Base-by-base conservation (phyloP, 1,284 basidiomycete genomes). In the Hymenochaete sp. region DNA sequence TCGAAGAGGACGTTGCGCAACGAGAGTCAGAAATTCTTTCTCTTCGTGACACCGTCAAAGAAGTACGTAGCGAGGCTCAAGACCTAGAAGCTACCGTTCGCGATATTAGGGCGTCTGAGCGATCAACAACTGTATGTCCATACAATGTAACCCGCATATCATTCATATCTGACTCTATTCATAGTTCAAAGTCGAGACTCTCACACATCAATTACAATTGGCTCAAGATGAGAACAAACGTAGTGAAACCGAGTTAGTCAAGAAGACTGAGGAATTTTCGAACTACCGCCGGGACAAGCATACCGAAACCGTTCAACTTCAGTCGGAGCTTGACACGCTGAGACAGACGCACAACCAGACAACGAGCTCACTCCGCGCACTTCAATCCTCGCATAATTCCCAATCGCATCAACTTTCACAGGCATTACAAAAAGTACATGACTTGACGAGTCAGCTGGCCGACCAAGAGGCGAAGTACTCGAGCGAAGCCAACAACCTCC, bases 141-240 rank as follows among this genome's bases (percentile, higher is more conserved):
- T 46, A 32, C 26, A 3, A 14, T 32, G 22, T n/a, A 21, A 22
- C 47, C 41, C 19, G 21, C 14, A n/a, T 28, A 10, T 32, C 32
- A 27, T 26, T 28, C 10, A 18, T 14, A n/a, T 38, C 44, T 42
- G 28, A 43, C 22, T 44, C 39, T 33, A 16, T 45, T 55, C 16
- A 5, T n/a, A 89, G 82, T 91, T 87, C 70, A 87, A 82, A 62
- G 56, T 87, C 48, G 85, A 90, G 46, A 76, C 86, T 0, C 69
- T 87, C 2, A 70, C 77, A 3, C 87, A 92, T 64, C 85, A 92
- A 65, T 67, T 91, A 4, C 62, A 78, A 47, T 75, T 92, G 1
- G 68, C 82, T 3, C 77, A 78, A 60, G 70, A 76, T 1, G 87
- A 92, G 59, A 70, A 72, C 13, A 77, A 83, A 49, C 85, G 86